Conservation (phyloP, 2,329 filamentous ascomycete species). For the Alternaria dauci region DNA sequence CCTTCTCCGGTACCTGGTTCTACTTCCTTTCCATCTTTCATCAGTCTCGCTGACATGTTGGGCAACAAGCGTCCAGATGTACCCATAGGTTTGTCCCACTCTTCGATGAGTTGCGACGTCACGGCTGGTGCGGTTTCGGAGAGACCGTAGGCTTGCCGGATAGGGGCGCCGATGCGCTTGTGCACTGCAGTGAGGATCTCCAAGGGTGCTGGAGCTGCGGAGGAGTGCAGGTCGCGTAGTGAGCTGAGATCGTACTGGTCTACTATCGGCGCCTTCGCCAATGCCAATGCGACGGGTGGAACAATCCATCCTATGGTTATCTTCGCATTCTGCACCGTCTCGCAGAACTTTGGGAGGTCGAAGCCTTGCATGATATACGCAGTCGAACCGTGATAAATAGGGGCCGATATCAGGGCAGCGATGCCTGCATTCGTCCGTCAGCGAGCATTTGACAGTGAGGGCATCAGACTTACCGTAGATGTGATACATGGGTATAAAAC, state of each 20-base stretch:
- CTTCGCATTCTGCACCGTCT: background rate
- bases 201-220: background rate
- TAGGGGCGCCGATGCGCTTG: background rate
- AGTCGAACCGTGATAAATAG: background rate
- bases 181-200: background rate
- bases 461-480: constrained; percentile 52
- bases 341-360: background rate
- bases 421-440: background rate
- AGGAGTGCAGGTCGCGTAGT: background rate
- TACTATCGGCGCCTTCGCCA: background rate
- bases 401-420: background rate
- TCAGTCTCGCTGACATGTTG: constrained; percentile 44
- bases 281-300: background rate
- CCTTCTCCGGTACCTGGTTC: background rate
- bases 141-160: background rate
- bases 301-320: background rate
- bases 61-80: constrained; percentile 47
- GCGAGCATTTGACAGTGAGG: constrained; percentile 16
- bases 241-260: background rate
- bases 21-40: background rate
- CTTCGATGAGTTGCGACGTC: constrained; percentile 12
- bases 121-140: background rate
- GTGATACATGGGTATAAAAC: constrained; percentile 55
- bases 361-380: background rate
- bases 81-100: constrained; percentile 49